Base-by-base conservation (phyloP, 2,329 filamentous ascomycete species). In the Rutstroemia sp. region DNA sequence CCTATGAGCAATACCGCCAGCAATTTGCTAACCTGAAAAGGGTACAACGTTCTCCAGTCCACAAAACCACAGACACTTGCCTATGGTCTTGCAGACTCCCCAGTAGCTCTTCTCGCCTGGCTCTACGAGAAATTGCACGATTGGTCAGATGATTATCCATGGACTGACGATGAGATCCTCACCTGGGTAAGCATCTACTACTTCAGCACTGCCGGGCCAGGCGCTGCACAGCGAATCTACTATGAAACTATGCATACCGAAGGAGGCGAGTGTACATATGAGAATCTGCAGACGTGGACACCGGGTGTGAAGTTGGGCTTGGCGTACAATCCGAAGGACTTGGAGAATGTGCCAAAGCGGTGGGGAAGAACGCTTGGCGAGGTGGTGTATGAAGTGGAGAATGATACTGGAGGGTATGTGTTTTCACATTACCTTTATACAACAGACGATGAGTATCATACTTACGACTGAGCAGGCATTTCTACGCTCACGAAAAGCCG, bases 71-170 rank as follows among this genome's bases (percentile, higher is more conserved):
- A 89, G 51, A 92, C 88, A 0, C 67, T 92, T 0, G 84, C 84
- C 0, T 89, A 88, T 64, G 82, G 76, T 0, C 74, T 92, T 3
- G 76, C 80, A 0, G 87, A 91, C 67, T 84, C 79, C 6, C 89
- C 88, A 0, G 79, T 88, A 0, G 86, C 79, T 0, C 72, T 90
- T 3, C 74, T 92, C 1, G 81, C 86, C 0, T 94, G 89, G 89
- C 83, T 92, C 37, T 88, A 88, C 62, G 89, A 92, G 71, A 92
- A 92, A 68, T 72, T 92, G 39, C 81, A 86, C 62, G 84, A 88
- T 63, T 92, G 88, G 88, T 84, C 83, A 0, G 87, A 92, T 64
- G 64, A 63, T 1, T 90, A 90, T 65, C 73, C 79, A 0, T 92
- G 87, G 87, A 86, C 81, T 0, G 84, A 89, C 59, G 86, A 91